A percentile compares a stretch with the other conserved stretches of the same genome.
phyloP scores from a whole-genome alignment of 75 land plant species.

The Cryptomeria japonica region DNA sequence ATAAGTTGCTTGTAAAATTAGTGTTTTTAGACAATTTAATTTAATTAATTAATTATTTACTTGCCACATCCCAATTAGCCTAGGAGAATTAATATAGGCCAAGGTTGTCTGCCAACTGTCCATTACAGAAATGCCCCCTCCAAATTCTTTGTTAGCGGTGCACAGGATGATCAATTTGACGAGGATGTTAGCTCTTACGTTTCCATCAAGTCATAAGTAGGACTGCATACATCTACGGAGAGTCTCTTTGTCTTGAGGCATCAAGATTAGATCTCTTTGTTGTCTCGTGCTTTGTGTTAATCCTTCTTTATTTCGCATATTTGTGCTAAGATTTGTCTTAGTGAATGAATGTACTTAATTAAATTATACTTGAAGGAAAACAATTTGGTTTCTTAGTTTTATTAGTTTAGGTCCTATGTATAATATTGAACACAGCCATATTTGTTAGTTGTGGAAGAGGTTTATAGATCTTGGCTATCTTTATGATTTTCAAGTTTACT shows the following conservation, averaged over 20 bases:
- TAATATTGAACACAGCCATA: not conserved
- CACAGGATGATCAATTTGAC: not conserved
- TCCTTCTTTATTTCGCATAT: not conserved
- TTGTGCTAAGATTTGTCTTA: not conserved
- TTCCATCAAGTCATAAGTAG: not conserved
- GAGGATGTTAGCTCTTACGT: not conserved
- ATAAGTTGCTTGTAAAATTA: too few relatives aligned
- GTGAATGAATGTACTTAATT: not conserved
- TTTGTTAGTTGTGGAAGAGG: not conserved
- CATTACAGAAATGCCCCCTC: not conserved
- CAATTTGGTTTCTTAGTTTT: not conserved
- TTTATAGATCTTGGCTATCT: not conserved
- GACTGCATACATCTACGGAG: not conserved
- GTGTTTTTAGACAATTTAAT: too few relatives aligned
- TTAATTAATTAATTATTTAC: too few relatives aligned
- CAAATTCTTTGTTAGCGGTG: not conserved
- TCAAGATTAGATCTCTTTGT: not conserved
- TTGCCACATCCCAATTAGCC: too few relatives aligned
- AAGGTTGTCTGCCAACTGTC: too few relatives aligned
- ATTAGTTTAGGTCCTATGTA: not conserved
- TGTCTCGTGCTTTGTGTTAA: not conserved
- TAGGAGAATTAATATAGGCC: too few relatives aligned
- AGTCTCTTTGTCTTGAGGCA: not conserved
- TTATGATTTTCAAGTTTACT: not conserved
- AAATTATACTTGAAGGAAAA: not conserved